Base-by-base conservation (phyloP, 805 yeast species). In the Saccharomyces mikatae region DNA sequence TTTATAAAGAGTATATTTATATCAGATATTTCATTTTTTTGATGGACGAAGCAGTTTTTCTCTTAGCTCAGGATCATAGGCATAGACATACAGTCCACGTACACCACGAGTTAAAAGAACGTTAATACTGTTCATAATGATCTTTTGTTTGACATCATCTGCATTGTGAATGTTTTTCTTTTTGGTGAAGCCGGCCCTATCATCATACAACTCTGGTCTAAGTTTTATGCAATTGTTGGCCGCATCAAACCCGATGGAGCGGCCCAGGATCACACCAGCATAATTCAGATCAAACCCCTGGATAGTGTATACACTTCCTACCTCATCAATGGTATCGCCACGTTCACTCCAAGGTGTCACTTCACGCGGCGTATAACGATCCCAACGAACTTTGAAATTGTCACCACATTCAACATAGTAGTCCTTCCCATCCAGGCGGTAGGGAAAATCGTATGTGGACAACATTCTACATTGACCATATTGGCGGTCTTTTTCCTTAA, bases 231-330 rank as follows among this genome's bases (percentile, higher is more conserved):
- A 60, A 48, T 76, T 78, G 3, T 59, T 71, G 0, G 26, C 60
- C 2, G 58, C 46, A 57, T 76, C 79, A 48, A 73, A 75, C 1
- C 71, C 74, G 8, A 76, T 64, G 5, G 76, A 72, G 52, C 76
- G 67, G 1, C 80, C 80, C 13, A 76, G 52, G 3, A 76, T 76
- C 0, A 76, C 76, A 47, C 76, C 80, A 2, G 78, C 78, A 58
- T 74, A 76, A 57, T 76, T 76, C 53, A 76, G 59, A 60, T 76
- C 80, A 58, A 76, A 76, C 0, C 80, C 80, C 61, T 76, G 80
- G 22, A 76, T 65, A 0, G 80, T 76, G 52, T 76, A 76, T 3
- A 76, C 80, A 22, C 78, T 74, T 0, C 80, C 80, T 46, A 76
- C 79, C 59, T 76, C 79, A 30, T 75, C 76, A 46, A 76, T 74